A percentile compares a stretch with the other conserved stretches of the same genome.
Conservation (phyloP, 2,329 filamentous ascomycete species). For the Phoma sp. region DNA sequence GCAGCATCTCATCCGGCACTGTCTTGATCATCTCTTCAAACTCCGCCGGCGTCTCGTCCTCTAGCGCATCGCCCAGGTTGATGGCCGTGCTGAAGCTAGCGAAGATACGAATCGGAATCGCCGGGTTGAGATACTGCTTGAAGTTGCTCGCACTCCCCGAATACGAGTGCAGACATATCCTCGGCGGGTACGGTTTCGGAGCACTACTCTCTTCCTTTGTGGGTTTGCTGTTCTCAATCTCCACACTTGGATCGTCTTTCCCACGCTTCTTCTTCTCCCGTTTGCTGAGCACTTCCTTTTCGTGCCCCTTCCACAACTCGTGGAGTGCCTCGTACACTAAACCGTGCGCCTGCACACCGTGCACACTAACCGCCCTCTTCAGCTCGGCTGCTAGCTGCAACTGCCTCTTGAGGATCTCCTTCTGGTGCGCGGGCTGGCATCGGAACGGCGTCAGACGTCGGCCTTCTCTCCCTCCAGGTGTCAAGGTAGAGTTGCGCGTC, state of each 20-base stretch:
- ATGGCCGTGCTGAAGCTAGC: slow-evolving; percentile 88
- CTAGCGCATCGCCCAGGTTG: slow-evolving; percentile 67
- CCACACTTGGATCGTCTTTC: slow-evolving; percentile 21
- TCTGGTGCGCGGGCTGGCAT: slow-evolving; percentile 73
- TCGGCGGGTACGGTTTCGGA: slow-evolving; percentile 75
- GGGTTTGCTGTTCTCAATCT: slow-evolving; percentile 6
- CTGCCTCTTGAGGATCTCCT: slow-evolving; percentile 69
- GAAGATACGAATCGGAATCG: slow-evolving; percentile 77
- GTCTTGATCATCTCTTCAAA: slow-evolving; percentile 71
- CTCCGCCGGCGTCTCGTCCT: slow-evolving; percentile 56
- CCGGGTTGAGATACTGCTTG: slow-evolving; percentile 76
- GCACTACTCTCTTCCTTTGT: slow-evolving; percentile 12
- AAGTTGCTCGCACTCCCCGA: slow-evolving; percentile 78
- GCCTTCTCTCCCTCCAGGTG: slow-evolving; percentile 74
- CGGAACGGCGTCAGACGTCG: slow-evolving; percentile 70
- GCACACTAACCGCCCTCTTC: slow-evolving; percentile 69
- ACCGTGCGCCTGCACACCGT: slow-evolving; percentile 79
- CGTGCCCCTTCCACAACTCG: slow-evolving; percentile 73
- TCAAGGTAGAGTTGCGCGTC: slow-evolving; percentile 59
- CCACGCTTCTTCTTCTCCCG: slow-evolving; percentile 56
- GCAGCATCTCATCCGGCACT: slow-evolving; percentile 77
- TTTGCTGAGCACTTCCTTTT: slow-evolving; percentile 66
- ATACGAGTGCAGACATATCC: slow-evolving; percentile 94
- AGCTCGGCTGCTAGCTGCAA: slow-evolving; percentile 73
- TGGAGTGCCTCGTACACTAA: slow-evolving; percentile 69